Percentiles rank a stretch among this genome's conserved stretches.
Evolutionary conservation across 805 yeast species (phyloP).

Genomic region (Suhomyces sp.): DNA sequence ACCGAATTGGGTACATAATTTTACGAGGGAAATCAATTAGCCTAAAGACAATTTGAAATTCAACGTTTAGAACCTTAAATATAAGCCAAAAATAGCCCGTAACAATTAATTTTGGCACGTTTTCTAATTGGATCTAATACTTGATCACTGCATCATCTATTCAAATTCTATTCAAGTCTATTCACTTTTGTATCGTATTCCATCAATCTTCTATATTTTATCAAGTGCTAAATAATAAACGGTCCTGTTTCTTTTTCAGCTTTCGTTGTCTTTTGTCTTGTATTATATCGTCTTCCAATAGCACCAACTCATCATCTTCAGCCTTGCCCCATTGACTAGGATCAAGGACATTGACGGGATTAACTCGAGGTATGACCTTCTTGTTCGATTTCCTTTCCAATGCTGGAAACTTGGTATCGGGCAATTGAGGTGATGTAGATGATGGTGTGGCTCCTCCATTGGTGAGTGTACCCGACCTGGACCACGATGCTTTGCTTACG

Average conservation of each 20-base stretch:
- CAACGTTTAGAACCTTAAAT: neutral
- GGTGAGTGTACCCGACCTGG: neutral
- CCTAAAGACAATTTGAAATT: neutral
- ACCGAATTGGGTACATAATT: neutral
- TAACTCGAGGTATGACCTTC: slow-evolving; percentile 55
- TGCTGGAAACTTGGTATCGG: slow-evolving; percentile 47
- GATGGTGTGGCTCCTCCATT: neutral
- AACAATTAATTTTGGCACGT: neutral
- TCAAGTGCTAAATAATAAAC: slow-evolving; percentile 4
- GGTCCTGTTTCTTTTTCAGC: slow-evolving; percentile 12
- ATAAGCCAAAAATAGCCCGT: neutral
- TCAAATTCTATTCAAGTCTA: neutral
- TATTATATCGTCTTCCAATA: slow-evolving; percentile 4
- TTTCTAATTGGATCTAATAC: neutral
- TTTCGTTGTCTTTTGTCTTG: slow-evolving; percentile 10
- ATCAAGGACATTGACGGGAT: slow-evolving; percentile 34
- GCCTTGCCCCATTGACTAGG: slow-evolving; percentile 27
- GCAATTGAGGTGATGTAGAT: slow-evolving; percentile 15
- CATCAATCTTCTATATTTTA: neutral
- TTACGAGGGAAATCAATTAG: neutral
- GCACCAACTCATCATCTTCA: slow-evolving; percentile 1
- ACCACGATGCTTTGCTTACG: neutral
- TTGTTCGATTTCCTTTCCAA: slow-evolving; percentile 39
- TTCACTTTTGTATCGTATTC: neutral
- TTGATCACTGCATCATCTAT: neutral